A percentile compares a stretch with the other conserved stretches of the same genome.
Conservation (phyloP, 1,284 basidiomycete species). For the Boletus sp. region DNA sequence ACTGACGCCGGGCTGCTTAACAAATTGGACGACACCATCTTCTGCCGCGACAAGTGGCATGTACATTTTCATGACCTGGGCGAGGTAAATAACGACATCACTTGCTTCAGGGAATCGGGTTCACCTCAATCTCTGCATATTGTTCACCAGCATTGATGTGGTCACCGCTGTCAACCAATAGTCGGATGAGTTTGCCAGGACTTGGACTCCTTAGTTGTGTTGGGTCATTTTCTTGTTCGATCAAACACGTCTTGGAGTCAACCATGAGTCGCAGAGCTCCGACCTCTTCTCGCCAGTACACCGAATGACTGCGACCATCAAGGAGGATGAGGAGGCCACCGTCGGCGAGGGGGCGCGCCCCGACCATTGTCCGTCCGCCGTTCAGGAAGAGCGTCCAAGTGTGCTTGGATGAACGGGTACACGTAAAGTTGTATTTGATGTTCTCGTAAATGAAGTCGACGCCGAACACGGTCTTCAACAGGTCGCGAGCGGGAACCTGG, state of each 20-base stretch:
- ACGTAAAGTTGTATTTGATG: slow-evolving; percentile 94
- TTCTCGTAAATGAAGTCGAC: slow-evolving; percentile 99
- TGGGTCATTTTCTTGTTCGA: slow-evolving; percentile 99
- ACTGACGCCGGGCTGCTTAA: slow-evolving; percentile 97
- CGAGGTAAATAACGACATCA: slow-evolving; percentile 19
- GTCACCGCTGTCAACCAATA: slow-evolving; percentile 95
- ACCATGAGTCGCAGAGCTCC: slow-evolving; percentile 93
- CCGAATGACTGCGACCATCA: slow-evolving; percentile 93
- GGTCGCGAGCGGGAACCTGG: slow-evolving; percentile 93
- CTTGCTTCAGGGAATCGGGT: slow-evolving; percentile 14
- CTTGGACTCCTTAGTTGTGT: slow-evolving; percentile 96
- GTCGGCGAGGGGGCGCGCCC: slow-evolving; percentile 89
- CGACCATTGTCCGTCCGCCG: slow-evolving; percentile 89
- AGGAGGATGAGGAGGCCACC: slow-evolving; percentile 92
- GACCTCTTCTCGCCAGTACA: slow-evolving; percentile 99
- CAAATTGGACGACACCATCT: slow-evolving; percentile 94
- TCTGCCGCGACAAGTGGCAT: slow-evolving; percentile 97
- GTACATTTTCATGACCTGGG: slow-evolving; percentile 98
- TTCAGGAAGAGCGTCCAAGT: slow-evolving; percentile 97
- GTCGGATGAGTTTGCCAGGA: slow-evolving; percentile 95
- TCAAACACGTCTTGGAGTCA: slow-evolving; percentile 96
- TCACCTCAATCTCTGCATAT: slow-evolving; percentile 97
- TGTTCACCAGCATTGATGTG: slow-evolving; percentile 95
- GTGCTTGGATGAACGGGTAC: slow-evolving; percentile 84
- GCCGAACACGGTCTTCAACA: slow-evolving; percentile 95